Percentiles rank a stretch among this genome's conserved stretches.
Conservation (phyloP, 2,329 filamentous ascomycete species). For the Neurospora sp. region DNA sequence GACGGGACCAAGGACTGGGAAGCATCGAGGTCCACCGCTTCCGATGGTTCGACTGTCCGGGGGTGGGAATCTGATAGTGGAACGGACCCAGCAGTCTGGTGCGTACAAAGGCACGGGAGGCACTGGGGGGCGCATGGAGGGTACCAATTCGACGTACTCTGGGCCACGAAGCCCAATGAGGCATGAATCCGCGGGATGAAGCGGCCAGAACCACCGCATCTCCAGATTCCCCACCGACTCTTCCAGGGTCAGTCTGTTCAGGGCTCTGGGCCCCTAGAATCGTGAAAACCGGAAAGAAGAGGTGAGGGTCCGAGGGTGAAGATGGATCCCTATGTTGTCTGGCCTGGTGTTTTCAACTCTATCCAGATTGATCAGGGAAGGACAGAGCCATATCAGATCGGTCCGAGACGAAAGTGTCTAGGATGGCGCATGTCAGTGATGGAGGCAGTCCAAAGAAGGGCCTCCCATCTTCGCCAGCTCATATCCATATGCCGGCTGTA, state of each 20-base stretch:
- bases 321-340: background rate
- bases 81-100: background rate
- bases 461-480: background rate
- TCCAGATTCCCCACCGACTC: background rate
- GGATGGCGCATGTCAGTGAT: background rate
- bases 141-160: background rate
- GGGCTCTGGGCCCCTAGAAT: background rate
- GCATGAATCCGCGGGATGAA: background rate
- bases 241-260: background rate
- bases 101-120: background rate
- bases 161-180: background rate
- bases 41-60: background rate
- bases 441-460: background rate
- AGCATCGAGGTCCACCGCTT: background rate
- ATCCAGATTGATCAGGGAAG: background rate
- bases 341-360: background rate
- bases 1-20: background rate
- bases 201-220: background rate
- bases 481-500: background rate
- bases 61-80: background rate
- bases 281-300: background rate
- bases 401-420: background rate
- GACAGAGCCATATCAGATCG: background rate
- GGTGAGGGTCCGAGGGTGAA: background rate
- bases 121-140: background rate